These are phyloP conservation scores for Leptodermis oblonga DNA, from an alignment of 257 asterid genomes.

Conservation along the genomic window DNA sequence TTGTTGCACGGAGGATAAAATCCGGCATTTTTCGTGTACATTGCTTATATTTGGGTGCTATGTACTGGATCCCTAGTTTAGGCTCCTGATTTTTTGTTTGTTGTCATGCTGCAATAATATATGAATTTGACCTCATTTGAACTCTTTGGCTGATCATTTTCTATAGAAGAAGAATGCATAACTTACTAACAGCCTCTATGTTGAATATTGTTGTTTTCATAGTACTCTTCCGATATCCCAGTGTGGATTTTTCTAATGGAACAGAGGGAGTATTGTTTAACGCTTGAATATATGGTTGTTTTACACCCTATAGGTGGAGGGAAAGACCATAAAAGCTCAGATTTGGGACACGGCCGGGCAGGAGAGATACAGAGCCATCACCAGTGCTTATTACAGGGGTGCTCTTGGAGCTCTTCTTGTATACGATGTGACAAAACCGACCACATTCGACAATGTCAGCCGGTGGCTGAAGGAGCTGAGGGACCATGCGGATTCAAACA, in stretches of 20 bases:
- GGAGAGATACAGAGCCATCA: conserved; percentile 94
- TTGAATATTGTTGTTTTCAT: background rate
- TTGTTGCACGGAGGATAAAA: background rate
- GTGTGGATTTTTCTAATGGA: background rate
- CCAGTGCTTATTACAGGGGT: conserved; percentile 96
- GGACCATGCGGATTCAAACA: conserved; percentile 91
- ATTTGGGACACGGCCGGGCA: conserved; percentile 99
- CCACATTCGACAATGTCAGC: conserved; percentile 78
- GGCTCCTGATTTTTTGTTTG: background rate
- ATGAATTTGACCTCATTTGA: background rate
- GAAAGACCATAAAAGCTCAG: conserved; percentile 87
- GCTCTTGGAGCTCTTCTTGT: conserved; percentile 95
- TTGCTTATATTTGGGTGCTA: background rate
- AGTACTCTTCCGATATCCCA: too few species aligned
- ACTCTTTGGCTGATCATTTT: background rate
- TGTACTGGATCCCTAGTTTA: background rate
- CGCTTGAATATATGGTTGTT: background rate
- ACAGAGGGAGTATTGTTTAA: background rate
- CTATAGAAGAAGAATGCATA: background rate
- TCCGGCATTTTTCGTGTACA: background rate
- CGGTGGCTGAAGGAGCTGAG: conserved; percentile 97
- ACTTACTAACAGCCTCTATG: background rate
- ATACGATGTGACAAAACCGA: conserved; percentile 86
- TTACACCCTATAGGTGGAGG: conserved; percentile 59
- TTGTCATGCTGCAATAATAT: background rate